Percentiles rank a stretch among this genome's conserved stretches.
Evolutionary conservation across 176 grass and related monocot genomes (phyloP).

Genomic region (Miscanthus lutarioriparius): DNA sequence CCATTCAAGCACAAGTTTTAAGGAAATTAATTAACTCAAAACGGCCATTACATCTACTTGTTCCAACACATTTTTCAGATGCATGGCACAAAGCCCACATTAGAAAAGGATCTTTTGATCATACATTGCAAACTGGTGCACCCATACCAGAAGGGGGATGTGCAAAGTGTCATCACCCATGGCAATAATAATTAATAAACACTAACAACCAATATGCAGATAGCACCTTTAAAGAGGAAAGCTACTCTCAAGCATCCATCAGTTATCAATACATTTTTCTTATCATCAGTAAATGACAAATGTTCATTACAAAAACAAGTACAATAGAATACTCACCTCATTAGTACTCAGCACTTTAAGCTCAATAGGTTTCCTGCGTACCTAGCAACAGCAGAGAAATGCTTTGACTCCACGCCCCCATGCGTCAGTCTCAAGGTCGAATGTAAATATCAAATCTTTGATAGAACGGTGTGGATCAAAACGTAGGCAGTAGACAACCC

Average conservation of each 20-base stretch:
- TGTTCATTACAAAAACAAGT: not conserved
- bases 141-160: not conserved
- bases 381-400: not conserved
- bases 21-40: too few species aligned
- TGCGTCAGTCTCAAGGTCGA: constrained; percentile 22
- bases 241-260: not conserved
- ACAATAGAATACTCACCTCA: not conserved
- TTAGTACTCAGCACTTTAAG: not conserved
- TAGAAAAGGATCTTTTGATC: too few species aligned
- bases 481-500: not conserved
- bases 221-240: not conserved
- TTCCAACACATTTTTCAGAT: too few species aligned
- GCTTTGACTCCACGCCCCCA: not conserved
- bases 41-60: too few species aligned
- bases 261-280: not conserved
- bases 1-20: too few species aligned
- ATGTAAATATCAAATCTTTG: not conserved
- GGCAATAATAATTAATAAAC: not conserved
- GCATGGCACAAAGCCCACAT: too few species aligned
- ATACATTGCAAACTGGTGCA: not conserved
- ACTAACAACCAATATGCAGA: too few species aligned
- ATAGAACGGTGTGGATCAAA: not conserved
- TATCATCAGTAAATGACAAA: not conserved
- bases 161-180: not conserved
- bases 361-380: not conserved